Percentiles rank a stretch among this genome's conserved stretches.
Conservation (phyloP, 129 eudicot genomes). For the Dittrichia graveolens region DNA sequence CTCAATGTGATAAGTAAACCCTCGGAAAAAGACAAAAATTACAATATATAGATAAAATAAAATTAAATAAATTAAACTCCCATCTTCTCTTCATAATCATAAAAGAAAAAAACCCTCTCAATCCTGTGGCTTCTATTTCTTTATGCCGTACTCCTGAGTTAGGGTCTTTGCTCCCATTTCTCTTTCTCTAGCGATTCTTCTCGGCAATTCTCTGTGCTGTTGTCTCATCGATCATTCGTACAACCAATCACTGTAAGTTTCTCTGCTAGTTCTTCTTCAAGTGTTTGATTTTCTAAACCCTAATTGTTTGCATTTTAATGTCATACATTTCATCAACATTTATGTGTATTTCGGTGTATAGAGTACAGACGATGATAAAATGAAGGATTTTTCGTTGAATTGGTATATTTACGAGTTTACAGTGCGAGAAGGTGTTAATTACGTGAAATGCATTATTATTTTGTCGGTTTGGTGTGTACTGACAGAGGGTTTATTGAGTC, state of each 20-base stretch:
- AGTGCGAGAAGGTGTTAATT: constrained; percentile 1
- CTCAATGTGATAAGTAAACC: constrained; percentile 24
- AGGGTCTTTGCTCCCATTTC: constrained; percentile 29
- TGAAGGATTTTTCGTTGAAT: not conserved
- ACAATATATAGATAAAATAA: constrained; percentile 12
- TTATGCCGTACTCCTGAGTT: constrained; percentile 51
- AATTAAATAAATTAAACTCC: constrained; percentile 11
- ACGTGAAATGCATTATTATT: constrained; percentile 22
- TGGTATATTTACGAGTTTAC: constrained; percentile 3
- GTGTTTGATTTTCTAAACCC: constrained; percentile 23
- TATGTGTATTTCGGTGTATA: not conserved
- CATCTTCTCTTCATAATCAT: constrained; percentile 38
- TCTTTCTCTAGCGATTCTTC: constrained; percentile 5
- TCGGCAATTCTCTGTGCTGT: constrained; percentile 21
- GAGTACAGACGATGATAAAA: constrained; percentile 12
- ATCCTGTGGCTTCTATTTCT: constrained; percentile 68
- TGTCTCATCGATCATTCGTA: constrained; percentile 14
- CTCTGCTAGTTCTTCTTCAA: not conserved
- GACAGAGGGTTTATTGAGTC: constrained; percentile 22
- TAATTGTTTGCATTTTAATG: constrained; percentile 18
- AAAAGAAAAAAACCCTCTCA: constrained; percentile 44
- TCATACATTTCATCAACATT: not conserved
- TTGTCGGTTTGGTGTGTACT: constrained; percentile 29
- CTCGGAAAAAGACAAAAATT: constrained; percentile 22
- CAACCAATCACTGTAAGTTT: constrained; percentile 43